Percentiles rank a stretch among this genome's conserved stretches.
Evolutionary conservation across 192 early-diverging fungal genomes (phyloP).

Genomic region (Coemansia sp.): DNA sequence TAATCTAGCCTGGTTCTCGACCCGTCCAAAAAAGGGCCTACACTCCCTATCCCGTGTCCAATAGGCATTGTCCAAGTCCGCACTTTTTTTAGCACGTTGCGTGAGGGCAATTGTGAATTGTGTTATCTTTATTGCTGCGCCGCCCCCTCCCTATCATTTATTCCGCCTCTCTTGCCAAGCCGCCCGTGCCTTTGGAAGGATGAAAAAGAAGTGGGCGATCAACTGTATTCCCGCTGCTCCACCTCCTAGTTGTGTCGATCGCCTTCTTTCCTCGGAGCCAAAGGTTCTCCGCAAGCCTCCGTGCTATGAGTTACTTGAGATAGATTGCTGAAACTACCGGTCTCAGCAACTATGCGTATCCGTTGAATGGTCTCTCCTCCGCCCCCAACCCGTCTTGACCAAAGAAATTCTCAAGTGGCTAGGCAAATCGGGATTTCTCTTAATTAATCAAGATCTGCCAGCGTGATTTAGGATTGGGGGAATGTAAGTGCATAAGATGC

Average conservation of each 20-base stretch:
- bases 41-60: conserved; percentile 17
- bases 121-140: conserved; percentile 1
- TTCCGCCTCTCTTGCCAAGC: conserved; percentile 3
- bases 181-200: neutral
- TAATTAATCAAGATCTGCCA: neutral
- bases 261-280: conserved; percentile 1
- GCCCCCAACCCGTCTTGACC: neutral
- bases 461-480: neutral
- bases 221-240: neutral
- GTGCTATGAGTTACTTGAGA: neutral
- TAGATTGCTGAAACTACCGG: neutral
- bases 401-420: neutral
- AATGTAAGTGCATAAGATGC: neutral
- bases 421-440: neutral
- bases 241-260: neutral
- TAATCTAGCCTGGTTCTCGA: conserved; percentile 5
- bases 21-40: neutral
- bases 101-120: neutral
- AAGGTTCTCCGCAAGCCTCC: neutral
- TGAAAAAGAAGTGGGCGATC: neutral
- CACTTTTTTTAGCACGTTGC: conserved; percentile 6
- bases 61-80: conserved; percentile 48
- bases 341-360: neutral
- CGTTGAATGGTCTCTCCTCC: no score
- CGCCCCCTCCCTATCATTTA: neutral